Evolutionary conservation across 2,329 filamentous ascomycete genomes (phyloP).

Genomic region (Xylaria sp.): DNA sequence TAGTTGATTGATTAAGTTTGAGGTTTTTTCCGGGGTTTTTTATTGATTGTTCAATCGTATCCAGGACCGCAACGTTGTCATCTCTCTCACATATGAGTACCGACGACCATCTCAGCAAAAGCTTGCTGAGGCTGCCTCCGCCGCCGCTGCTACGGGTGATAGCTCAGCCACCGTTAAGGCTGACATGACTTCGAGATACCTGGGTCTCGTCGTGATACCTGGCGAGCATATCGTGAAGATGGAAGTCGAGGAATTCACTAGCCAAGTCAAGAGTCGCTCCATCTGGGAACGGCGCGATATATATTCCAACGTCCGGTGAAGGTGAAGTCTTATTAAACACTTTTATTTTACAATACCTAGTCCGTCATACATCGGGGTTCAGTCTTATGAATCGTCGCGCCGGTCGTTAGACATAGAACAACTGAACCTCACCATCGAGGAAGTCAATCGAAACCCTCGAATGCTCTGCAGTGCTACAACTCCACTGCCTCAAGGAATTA

Average conservation of each 20-base stretch:
- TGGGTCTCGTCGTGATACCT: slow-evolving; percentile 90
- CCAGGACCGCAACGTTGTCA: slow-evolving; percentile 88
- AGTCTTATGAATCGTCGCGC: background rate
- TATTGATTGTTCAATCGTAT: slow-evolving; percentile 1
- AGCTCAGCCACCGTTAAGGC: slow-evolving; percentile 63
- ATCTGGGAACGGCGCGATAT: slow-evolving; percentile 44
- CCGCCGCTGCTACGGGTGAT: slow-evolving; percentile 45
- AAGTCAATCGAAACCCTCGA: background rate
- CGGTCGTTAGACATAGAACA: background rate
- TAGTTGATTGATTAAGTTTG: background rate
- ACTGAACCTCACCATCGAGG: background rate
- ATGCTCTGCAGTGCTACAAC: background rate
- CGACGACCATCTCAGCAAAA: slow-evolving; percentile 73
- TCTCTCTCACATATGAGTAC: slow-evolving; percentile 89
- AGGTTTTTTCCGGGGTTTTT: too few relatives aligned
- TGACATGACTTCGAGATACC: slow-evolving; percentile 84
- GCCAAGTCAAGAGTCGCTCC: slow-evolving; percentile 58
- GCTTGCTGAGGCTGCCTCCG: slow-evolving; percentile 52
- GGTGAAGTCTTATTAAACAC: background rate
- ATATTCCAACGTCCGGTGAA: slow-evolving; percentile 28
- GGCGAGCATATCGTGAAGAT: slow-evolving; percentile 88
- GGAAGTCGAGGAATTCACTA: slow-evolving; percentile 82
- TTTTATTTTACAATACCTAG: background rate
- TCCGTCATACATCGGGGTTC: background rate
- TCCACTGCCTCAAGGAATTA: background rate